Conservation (phyloP, 495 filamentous ascomycete species). For the Recurvomyces mirabilis region DNA sequence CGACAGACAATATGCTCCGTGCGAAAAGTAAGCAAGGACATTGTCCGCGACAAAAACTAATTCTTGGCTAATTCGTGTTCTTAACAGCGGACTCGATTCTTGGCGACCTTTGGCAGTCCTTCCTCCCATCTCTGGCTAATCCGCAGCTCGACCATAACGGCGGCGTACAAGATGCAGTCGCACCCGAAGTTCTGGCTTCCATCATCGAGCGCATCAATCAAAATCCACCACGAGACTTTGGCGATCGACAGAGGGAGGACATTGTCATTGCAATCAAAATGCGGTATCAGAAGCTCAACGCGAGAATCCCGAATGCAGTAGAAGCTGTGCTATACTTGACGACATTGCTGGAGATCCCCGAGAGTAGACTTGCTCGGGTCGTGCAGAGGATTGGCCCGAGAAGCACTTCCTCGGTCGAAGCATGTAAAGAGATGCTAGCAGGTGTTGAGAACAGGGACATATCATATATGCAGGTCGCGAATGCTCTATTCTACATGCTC, state of each 20-base stretch:
- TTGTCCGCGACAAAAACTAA: background rate
- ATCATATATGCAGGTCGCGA: conserved; percentile 70
- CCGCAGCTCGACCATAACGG: conserved; percentile 29
- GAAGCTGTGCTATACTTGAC: conserved; percentile 63
- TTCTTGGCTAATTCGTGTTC: background rate
- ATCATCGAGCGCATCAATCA: conserved; percentile 73
- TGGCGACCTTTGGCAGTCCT: conserved; percentile 57
- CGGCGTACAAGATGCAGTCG: conserved; percentile 51
- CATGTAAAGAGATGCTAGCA: conserved; percentile 51
- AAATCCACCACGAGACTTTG: conserved; percentile 71
- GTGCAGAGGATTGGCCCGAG: conserved; percentile 65
- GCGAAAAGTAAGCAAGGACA: conserved; percentile 59
- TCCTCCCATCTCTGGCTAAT: conserved; percentile 58
- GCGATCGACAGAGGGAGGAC: conserved; percentile 57
- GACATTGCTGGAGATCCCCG: conserved; percentile 52
- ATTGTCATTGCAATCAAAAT: conserved; percentile 53
- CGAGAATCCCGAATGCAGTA: conserved; percentile 58
- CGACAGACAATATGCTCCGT: conserved; percentile 64
- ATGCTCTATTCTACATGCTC: conserved; percentile 72
- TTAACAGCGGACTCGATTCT: conserved; percentile 68
- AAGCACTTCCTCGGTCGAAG: conserved; percentile 42
- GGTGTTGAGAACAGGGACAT: conserved; percentile 56
- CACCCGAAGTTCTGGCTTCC: conserved; percentile 54
- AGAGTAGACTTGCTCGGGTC: conserved; percentile 54
- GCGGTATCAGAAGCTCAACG: conserved; percentile 52